Percentiles rank a stretch among this genome's conserved stretches.
phyloP scores from a whole-genome alignment of 2,329 filamentous ascomycete genomes.

The Dissoconium aciculare region DNA sequence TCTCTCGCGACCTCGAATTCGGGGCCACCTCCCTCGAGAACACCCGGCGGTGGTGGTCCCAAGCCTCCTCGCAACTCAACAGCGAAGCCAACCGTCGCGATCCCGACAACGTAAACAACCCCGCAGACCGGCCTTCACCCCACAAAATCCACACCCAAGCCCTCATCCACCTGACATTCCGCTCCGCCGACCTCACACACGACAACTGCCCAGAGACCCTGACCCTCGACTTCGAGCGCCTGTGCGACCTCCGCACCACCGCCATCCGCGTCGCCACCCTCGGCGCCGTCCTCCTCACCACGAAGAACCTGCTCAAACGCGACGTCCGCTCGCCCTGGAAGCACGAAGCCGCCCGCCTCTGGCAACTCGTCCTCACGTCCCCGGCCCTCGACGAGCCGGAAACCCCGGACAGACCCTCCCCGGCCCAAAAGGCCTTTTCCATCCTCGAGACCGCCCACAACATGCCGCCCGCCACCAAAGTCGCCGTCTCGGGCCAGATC shows the following conservation, averaged over 20 bases:
- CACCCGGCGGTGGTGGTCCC: conserved; percentile 52
- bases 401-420: conserved; percentile 15
- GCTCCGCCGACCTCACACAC: conserved; percentile 31
- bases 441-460: conserved; percentile 36
- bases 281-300: conserved; percentile 60
- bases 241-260: conserved; percentile 41
- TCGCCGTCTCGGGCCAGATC: conserved; percentile 30
- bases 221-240: conserved; percentile 50
- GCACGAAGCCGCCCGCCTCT: conserved; percentile 55
- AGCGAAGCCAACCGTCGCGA: conserved; percentile 54
- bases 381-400: conserved; percentile 35
- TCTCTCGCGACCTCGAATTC: conserved; percentile 48
- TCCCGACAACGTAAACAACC: conserved; percentile 49
- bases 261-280: conserved; percentile 54
- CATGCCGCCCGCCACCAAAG: conserved; percentile 34
- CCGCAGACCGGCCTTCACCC: conserved; percentile 47
- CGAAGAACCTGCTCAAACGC: conserved; percentile 69
- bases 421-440: conserved; percentile 30
- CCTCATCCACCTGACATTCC: conserved; percentile 60
- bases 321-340: conserved; percentile 68
- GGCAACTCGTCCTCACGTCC: conserved; percentile 47
- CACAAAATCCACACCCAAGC: conserved; percentile 63
- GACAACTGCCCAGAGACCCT: conserved; percentile 58
- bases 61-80: conserved; percentile 48
- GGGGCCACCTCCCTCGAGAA: conserved; percentile 40